phyloP scores from a whole-genome alignment of 805 yeast species.

The Yarrowia porcina region DNA sequence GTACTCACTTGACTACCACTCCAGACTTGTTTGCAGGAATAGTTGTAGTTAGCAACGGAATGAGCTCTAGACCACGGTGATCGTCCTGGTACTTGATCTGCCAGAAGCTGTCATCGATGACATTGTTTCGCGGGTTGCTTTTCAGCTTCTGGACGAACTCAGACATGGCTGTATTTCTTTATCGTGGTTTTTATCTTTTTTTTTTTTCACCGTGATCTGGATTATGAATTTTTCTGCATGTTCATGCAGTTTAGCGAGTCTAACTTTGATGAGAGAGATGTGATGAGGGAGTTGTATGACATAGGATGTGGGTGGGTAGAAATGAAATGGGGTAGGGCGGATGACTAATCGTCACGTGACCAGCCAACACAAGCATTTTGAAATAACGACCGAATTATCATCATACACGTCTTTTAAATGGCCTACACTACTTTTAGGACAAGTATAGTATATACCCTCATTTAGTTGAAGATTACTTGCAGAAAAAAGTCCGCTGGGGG shows the following conservation, averaged over 20 bases:
- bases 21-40: conserved; percentile 37
- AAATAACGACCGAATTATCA: no score
- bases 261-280: neutral
- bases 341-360: neutral
- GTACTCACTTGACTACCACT: conserved; percentile 33
- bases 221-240: neutral
- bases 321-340: neutral
- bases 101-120: conserved; percentile 28
- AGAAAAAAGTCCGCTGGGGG: no score
- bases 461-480: no score
- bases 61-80: conserved; percentile 30
- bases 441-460: no score
- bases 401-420: no score
- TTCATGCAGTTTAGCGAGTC: conserved; percentile 14
- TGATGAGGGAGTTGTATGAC: neutral
- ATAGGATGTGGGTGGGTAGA: neutral
- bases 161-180: neutral
- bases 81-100: conserved; percentile 33
- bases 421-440: no score
- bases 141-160: conserved; percentile 7
- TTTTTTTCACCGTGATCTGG: neutral
- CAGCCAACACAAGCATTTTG: no score
- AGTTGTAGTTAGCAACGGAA: conserved; percentile 35
- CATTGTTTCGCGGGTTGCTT: conserved; percentile 26
- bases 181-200: neutral